Percentiles rank a stretch among this genome's conserved stretches.
Evolutionary conservation across 2,329 filamentous ascomycete genomes (phyloP).

Genomic region (Truncatella angustata): DNA sequence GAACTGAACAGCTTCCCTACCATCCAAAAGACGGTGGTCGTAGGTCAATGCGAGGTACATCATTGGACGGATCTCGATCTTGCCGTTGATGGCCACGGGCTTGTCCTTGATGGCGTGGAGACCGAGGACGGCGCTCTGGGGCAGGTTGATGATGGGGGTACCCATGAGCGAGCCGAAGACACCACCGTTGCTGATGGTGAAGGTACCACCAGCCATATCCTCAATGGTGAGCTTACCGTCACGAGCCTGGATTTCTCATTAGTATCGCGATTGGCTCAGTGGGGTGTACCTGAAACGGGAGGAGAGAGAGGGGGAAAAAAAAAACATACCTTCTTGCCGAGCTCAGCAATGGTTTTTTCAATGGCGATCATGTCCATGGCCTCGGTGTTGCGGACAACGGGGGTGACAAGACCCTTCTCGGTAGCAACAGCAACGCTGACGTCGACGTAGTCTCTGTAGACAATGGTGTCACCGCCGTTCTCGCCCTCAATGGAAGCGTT

Average conservation of each 20-base stretch:
- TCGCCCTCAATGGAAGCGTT: conserved; percentile 97
- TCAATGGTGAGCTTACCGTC: conserved; percentile 97
- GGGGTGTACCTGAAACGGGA: too few relatives aligned
- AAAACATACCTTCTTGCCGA: conserved; percentile 82
- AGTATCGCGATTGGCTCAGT: too few relatives aligned
- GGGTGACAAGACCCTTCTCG: conserved; percentile 95
- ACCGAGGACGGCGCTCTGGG: conserved; percentile 87
- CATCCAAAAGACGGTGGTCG: conserved; percentile 93
- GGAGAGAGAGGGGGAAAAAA: background rate
- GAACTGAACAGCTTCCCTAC: conserved; percentile 93
- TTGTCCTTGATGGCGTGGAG: conserved; percentile 97
- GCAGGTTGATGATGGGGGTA: conserved; percentile 96
- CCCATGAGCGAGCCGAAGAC: conserved; percentile 98
- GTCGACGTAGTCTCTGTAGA: conserved; percentile 97
- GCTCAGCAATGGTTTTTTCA: conserved; percentile 85
- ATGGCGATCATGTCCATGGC: conserved; percentile 83
- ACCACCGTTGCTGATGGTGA: conserved; percentile 96
- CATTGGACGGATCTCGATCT: conserved; percentile 96
- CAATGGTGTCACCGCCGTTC: conserved; percentile 92
- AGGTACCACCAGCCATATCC: conserved; percentile 98
- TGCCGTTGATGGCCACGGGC: conserved; percentile 84
- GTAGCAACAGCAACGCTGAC: conserved; percentile 96
- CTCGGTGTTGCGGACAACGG: conserved; percentile 92
- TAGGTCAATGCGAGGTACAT: conserved; percentile 99
- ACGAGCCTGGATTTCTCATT: conserved; percentile 62